Percentiles rank a stretch among this genome's conserved stretches.
Evolutionary conservation across 257 asterid genomes (phyloP).

Genomic region (Nicotiana paniculata): DNA sequence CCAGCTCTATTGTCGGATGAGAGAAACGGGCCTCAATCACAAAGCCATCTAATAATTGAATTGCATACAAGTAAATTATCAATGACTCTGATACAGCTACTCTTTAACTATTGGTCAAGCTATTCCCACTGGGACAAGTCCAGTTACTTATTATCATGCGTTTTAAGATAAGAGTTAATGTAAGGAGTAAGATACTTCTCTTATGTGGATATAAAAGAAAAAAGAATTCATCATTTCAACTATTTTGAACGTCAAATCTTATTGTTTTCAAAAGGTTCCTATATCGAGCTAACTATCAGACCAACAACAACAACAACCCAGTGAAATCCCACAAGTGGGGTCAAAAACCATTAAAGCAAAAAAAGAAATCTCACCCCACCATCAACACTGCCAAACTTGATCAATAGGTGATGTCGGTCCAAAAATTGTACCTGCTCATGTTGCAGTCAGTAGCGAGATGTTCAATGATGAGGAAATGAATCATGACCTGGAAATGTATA

Average conservation of each 20-base stretch:
- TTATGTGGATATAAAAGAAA: not conserved
- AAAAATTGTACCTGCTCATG: conserved; percentile 79
- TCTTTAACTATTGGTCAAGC: not conserved
- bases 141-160: not conserved
- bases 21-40: not conserved
- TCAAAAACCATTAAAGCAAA: conserved; percentile 11
- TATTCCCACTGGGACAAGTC: not conserved
- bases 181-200: not conserved
- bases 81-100: not conserved
- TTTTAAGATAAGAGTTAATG: not conserved
- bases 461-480: conserved; percentile 1
- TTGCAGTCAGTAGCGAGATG: conserved; percentile 6
- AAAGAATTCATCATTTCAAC: not conserved
- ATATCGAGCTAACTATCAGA: not conserved
- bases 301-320: no score
- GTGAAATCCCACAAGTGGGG: no score
- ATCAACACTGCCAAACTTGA: conserved; percentile 96
- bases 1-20: not conserved
- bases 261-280: not conserved
- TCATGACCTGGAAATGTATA: not conserved
- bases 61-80: not conserved
- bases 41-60: not conserved
- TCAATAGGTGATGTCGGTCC: conserved; percentile 82
- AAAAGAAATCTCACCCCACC: conserved; percentile 75
- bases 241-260: not conserved